Percentiles rank a stretch among this genome's conserved stretches.
These are phyloP conservation scores for Colletotrichum zoysiae DNA, from an alignment of 2,329 filamentous ascomycete species.

Conservation along the genomic window DNA sequence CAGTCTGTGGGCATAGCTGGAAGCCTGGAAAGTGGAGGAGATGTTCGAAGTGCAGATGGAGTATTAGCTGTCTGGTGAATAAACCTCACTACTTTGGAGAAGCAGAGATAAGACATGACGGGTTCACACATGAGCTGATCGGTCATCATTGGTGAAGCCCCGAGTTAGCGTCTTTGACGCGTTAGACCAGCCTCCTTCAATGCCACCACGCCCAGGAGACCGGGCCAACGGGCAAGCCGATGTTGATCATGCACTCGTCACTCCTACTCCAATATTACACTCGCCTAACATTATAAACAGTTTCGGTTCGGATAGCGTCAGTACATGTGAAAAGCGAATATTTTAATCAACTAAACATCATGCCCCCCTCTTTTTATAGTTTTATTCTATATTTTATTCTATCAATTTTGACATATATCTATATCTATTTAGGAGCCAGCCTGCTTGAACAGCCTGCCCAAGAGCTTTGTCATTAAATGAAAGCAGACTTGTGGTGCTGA, in stretches of 20 bases:
- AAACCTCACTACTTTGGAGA: background rate
- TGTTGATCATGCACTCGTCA: background rate
- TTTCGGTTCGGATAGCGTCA: background rate
- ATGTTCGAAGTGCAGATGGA: background rate
- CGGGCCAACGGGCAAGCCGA: background rate
- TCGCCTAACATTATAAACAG: background rate
- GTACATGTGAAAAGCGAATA: background rate
- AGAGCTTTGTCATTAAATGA: background rate
- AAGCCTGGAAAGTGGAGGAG: too few species aligned
- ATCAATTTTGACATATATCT: too few species aligned
- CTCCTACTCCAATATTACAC: background rate
- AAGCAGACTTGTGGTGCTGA: background rate
- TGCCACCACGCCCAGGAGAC: background rate
- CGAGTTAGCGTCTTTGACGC: background rate
- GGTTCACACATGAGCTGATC: background rate
- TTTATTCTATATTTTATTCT: too few species aligned
- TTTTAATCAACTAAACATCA: too few species aligned
- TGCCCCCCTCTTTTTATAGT: too few species aligned
- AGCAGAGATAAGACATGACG: background rate
- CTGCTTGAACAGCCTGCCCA: background rate
- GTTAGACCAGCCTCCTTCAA: background rate
- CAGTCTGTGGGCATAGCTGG: background rate
- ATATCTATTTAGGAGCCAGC: background rate
- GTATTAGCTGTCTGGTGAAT: too few species aligned
- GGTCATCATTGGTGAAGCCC: background rate